phyloP scores from a whole-genome alignment of 495 filamentous ascomycete species.

The Aspergillus mulundensis region DNA sequence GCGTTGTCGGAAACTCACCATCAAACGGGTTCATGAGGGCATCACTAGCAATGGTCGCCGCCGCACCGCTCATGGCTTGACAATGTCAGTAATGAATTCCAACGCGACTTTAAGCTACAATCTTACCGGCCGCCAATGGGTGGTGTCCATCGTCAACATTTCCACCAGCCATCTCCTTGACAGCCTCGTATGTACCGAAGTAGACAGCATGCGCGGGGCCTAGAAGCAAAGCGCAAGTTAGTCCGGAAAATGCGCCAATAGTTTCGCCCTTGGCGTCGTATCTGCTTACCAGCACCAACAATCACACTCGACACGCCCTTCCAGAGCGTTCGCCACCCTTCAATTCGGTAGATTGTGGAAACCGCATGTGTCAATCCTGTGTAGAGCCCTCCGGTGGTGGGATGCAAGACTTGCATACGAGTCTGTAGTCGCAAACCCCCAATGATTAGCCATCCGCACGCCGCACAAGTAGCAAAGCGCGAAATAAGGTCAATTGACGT shows the following conservation, averaged over 20 bases:
- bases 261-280: not conserved
- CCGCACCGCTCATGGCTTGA: conserved; percentile 82
- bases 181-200: conserved; percentile 95
- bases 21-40: conserved; percentile 99
- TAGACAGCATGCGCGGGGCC: conserved; percentile 97
- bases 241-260: conserved; percentile 8
- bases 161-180: conserved; percentile 93
- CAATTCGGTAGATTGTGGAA: conserved; percentile 81
- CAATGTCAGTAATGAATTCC: conserved; percentile 18
- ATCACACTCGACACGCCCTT: conserved; percentile 95
- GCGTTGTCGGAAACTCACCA: conserved; percentile 53
- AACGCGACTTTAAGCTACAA: not conserved
- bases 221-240: conserved; percentile 37
- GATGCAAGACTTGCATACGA: conserved; percentile 93
- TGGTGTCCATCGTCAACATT: conserved; percentile 88
- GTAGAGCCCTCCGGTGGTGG: conserved; percentile 79
- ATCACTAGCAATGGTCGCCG: conserved; percentile 93
- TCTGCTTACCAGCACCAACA: conserved; percentile 75
- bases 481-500: conserved; percentile 26
- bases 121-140: conserved; percentile 81
- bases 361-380: conserved; percentile 89
- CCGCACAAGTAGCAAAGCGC: not conserved
- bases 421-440: conserved; percentile 55
- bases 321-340: conserved; percentile 90
- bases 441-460: conserved; percentile 4